Evolutionary conservation across 495 filamentous ascomycete genomes (phyloP).

Genomic region (Penicillium ucsense): DNA sequence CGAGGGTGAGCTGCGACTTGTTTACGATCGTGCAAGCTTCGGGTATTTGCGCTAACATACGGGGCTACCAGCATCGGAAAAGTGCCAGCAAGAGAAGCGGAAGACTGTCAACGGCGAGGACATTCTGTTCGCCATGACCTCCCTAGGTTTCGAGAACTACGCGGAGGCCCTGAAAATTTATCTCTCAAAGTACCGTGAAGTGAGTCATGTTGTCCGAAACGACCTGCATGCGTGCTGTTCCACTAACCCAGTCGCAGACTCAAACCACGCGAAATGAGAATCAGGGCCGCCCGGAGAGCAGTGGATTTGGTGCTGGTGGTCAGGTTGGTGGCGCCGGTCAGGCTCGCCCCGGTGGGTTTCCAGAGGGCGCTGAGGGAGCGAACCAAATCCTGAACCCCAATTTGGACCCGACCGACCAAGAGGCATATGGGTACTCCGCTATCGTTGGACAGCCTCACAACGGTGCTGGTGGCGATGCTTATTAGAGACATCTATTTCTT

Average conservation of each 20-base stretch:
- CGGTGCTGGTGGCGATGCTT: slow-evolving; percentile 49
- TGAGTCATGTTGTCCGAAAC: slow-evolving; percentile 39
- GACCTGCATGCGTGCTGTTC: slow-evolving; percentile 1
- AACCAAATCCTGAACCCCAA: slow-evolving; percentile 52
- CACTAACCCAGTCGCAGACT: slow-evolving; percentile 40
- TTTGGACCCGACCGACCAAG: slow-evolving; percentile 51
- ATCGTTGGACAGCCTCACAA: slow-evolving; percentile 58
- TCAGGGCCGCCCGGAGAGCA: slow-evolving; percentile 60
- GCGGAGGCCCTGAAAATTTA: slow-evolving; percentile 97
- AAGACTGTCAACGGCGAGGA: slow-evolving; percentile 99
- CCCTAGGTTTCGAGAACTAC: slow-evolving; percentile 97
- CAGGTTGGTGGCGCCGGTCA: slow-evolving; percentile 38
- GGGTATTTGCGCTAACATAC: not conserved
- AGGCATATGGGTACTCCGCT: slow-evolving; percentile 53
- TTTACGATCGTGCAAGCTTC: not conserved
- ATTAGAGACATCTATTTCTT: slow-evolving; percentile 17
- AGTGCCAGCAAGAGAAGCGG: slow-evolving; percentile 97
- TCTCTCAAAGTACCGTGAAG: slow-evolving; percentile 93
- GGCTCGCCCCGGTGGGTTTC: slow-evolving; percentile 39
- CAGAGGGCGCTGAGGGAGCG: slow-evolving; percentile 45
- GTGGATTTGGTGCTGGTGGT: slow-evolving; percentile 50
- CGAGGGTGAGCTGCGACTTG: slow-evolving; percentile 56
- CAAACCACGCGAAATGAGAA: slow-evolving; percentile 70
- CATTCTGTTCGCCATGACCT: slow-evolving; percentile 98
- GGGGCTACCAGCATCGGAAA: slow-evolving; percentile 73